Base-by-base conservation (phyloP, 805 yeast species). In the Wickerhamomyces strasburgensis region DNA sequence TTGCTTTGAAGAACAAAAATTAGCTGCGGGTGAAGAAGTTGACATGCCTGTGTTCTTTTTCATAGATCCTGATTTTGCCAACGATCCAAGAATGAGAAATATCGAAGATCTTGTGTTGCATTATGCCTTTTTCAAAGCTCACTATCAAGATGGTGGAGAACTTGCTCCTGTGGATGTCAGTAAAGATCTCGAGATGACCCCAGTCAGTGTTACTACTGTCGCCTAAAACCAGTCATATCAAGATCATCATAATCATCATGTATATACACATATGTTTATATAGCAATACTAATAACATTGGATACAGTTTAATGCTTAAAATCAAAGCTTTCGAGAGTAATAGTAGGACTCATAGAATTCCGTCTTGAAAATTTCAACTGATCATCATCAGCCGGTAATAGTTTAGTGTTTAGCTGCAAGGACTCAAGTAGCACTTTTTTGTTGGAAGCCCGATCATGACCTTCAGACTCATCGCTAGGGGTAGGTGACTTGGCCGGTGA, bases 31-130 rank as follows among this genome's bases (percentile, higher is more conserved):
- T 7, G 98, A 93, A 62, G 97, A 93, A 57, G 95, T 93, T 14
- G 98, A 93, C 57, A 93, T 93, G 98, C 98, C 98, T 0, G 86
- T 93, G 7, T 93, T 93, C 65, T 93, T 89, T 73, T 89, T 89
- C 61, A 85, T 89, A 31, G 98, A 89, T 57, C 98, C 98, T 0
- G 98, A 89, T 48, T 90, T 84, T 61, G 93, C 93, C 31, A 78
- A 80, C 41, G 98, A 89, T 57, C 97, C 98, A 5, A 71, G 78
- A 24, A 86, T 93, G 94, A 77, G 89, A 60, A 84, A 86, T 52
- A 80, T 89, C 28, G 89, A 87, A 49, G 96, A 89, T 59, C 75
- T 90, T 31, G 86, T 88, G 9, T 72, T 93, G 52, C 95, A 90
- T 63, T 90, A 90, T 61, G 85, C 98, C 0, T 90, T 90, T 58